A percentile compares a stretch with the other conserved stretches of the same genome.
Conservation (phyloP, 169 alveolate species). For the Plasmodium vinckei region DNA sequence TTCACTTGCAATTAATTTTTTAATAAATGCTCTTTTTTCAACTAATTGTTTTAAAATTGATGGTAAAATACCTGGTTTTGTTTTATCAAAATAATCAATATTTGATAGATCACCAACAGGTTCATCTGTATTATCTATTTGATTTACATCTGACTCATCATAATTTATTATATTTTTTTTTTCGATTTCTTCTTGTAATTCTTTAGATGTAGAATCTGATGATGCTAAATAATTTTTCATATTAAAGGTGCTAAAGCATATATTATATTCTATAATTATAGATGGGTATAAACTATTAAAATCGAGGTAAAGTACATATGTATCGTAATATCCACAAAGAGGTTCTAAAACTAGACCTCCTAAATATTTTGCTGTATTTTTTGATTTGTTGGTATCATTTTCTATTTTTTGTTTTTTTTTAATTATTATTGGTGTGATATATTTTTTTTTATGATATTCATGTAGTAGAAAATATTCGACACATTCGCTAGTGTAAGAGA, state of each 20-base stretch:
- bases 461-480: conserved; percentile 93
- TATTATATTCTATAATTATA: conserved; percentile 98
- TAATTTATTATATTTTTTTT: conserved; percentile 67
- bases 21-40: conserved; percentile 81
- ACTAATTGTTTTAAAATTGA: conserved; percentile 91
- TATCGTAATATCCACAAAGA: conserved; percentile 96
- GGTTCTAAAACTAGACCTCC: conserved; percentile 99
- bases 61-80: conserved; percentile 90
- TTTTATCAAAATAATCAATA: conserved; percentile 70
- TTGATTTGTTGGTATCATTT: conserved; percentile 31
- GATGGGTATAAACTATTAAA: conserved; percentile 99
- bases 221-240: conserved; percentile 36
- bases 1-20: conserved; percentile 81
- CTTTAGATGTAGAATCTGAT: conserved; percentile 3
- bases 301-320: conserved; percentile 96
- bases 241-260: conserved; percentile 96
- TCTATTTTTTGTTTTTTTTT: conserved; percentile 35
- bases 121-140: conserved; percentile 81
- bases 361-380: conserved; percentile 83
- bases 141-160: conserved; percentile 47
- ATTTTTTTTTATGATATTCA: conserved; percentile 90
- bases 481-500: conserved; percentile 92
- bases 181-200: conserved; percentile 76
- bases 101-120: conserved; percentile 70
- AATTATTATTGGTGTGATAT: conserved; percentile 85